Percentiles rank a stretch among this genome's conserved stretches.
These are phyloP conservation scores for Diplotaxis tenuifolia DNA, from an alignment of 345 rosid species.

Conservation along the genomic window DNA sequence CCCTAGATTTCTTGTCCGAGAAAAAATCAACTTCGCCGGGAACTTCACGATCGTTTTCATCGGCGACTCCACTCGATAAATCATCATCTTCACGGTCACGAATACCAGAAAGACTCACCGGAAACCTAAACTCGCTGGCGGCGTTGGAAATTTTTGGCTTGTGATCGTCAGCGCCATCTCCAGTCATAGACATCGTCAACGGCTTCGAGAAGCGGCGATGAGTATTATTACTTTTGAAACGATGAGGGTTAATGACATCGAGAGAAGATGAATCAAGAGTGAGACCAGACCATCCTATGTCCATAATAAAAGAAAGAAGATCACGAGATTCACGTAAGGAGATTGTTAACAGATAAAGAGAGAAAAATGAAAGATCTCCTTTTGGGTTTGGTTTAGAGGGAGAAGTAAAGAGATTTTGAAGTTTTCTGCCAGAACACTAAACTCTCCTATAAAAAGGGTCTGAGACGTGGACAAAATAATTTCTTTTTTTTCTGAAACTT, in stretches of 20 bases:
- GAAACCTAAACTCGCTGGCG: conserved; percentile 42
- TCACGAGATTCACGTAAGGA: conserved; percentile 21
- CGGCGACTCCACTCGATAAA: conserved; percentile 15
- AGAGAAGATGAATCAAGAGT: conserved; percentile 72
- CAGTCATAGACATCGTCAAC: conserved; percentile 25
- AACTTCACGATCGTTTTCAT: conserved; percentile 35
- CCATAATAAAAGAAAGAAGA: conserved; percentile 52
- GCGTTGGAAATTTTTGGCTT: conserved; percentile 20
- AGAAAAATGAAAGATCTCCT: background rate
- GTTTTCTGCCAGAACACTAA: conserved; percentile 62
- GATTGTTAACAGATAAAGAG: conserved; percentile 1
- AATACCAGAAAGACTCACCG: conserved; percentile 41
- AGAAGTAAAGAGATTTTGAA: too few relatives aligned
- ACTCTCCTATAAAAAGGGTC: conserved; percentile 81
- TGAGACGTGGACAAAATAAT: conserved; percentile 61
- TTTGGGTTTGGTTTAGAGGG: conserved; percentile 37
- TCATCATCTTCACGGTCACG: conserved; percentile 37
- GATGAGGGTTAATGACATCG: conserved; percentile 32
- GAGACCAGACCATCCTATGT: conserved; percentile 75
- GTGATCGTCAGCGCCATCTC: conserved; percentile 4
- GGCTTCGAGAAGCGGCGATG: conserved; percentile 24
- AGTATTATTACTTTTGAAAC: background rate
- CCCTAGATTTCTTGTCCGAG: conserved; percentile 46
- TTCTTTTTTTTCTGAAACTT: too few relatives aligned
- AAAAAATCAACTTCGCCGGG: conserved; percentile 82